Base-by-base conservation (phyloP, 2,329 filamentous ascomycete species). In the Rhinocladiella mackenziei region DNA sequence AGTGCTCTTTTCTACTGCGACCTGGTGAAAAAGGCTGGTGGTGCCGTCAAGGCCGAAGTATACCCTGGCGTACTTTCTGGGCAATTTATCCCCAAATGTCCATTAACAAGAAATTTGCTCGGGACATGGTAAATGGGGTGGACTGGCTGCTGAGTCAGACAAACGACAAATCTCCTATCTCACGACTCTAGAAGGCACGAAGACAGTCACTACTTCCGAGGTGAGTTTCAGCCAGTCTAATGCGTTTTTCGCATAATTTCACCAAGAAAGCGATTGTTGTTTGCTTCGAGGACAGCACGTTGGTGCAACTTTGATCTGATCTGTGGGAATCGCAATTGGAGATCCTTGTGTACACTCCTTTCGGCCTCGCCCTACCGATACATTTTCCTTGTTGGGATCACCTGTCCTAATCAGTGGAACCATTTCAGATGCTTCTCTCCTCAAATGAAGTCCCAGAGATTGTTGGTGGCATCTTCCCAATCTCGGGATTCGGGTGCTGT, bases 31-130 rank as follows among this genome's bases (percentile, higher is more conserved):
- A 9, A 50, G 38, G 46, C 46, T 6, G 46, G 46, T 7, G 41
- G 37, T 11, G 31, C 15, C 4, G 38, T 28, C 2, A 50, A 45
- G 34, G 13, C 42, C n/a, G 42, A 45, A n/a, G n/a, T 48, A 9
- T 51, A 51, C 18, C 48, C 48, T 25, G 44, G 48, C n/a, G 31
- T 51, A 2, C 36, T 33, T 52, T 41, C 45, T 45, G 42, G 38
- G 32, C 35, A 13, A 43, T 52, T 17, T 52, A 43, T 28, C 45
- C 45, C 2, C 40, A 49, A 20, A 29, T 52, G 3, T 43, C 50
- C 5, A 41, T 46, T 33, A 52, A 37, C 36, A 43, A 36, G 39
- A 46, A 46, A 22, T 49, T 45, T 45, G 29, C 32, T 14, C 25
- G 31, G 10, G 39, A 46, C 23, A 25, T 52, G 34, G 33, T 52